phyloP scores from a whole-genome alignment of 352 stramenopile species.

The Blastocystis sp. region DNA sequence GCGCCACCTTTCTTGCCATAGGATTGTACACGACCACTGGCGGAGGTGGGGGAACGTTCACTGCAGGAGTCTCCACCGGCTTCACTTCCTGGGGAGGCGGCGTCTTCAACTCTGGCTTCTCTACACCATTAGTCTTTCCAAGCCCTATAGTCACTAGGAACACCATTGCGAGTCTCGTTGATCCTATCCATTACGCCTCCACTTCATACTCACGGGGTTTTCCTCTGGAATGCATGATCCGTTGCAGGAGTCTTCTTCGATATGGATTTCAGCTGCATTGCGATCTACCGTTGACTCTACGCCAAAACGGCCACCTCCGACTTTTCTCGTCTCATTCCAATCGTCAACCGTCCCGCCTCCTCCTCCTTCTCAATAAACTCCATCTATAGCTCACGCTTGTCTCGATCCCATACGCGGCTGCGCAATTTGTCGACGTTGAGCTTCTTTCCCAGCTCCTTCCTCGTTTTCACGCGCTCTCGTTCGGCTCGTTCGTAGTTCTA shows the following conservation, averaged over 20 bases:
- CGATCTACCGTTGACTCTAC: constrained; percentile 5
- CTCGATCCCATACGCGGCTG: neutral
- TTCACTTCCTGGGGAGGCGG: neutral
- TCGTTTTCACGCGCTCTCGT: constrained; percentile 13
- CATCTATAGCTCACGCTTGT: neutral
- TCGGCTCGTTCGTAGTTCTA: constrained; percentile 53
- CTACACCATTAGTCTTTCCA: neutral
- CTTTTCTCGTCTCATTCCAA: constrained; percentile 54
- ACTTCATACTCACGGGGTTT: neutral
- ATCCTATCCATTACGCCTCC: constrained; percentile 32
- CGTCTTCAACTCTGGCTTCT: neutral
- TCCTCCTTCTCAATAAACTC: constrained; percentile 60
- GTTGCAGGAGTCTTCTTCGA: constrained; percentile 58
- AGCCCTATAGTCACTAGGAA: neutral
- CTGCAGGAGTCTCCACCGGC: neutral
- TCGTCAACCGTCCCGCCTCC: constrained; percentile 24
- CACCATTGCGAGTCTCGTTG: constrained; percentile 38
- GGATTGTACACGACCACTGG: constrained; percentile 35
- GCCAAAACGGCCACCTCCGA: neutral
- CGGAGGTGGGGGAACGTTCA: neutral
- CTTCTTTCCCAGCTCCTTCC: constrained; percentile 58
- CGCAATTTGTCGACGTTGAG: constrained; percentile 49
- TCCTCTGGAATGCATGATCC: constrained; percentile 47
- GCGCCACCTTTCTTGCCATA: neutral
- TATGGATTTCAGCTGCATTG: constrained; percentile 23